Conservation (phyloP, 805 yeast species). For the Pichia insulana region DNA sequence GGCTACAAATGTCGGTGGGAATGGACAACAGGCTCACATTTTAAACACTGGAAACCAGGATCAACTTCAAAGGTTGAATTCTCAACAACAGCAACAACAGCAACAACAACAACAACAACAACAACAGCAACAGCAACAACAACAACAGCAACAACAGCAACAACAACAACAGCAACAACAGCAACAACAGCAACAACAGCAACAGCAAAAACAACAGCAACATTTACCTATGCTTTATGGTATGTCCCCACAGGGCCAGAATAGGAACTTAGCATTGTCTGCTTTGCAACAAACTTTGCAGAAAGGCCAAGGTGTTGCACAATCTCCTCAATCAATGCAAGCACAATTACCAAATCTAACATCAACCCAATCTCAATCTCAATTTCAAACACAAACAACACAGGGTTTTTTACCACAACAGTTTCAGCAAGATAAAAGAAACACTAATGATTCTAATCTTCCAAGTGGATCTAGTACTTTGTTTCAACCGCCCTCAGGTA, state of each 20-base stretch:
- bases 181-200: conserved; percentile 9
- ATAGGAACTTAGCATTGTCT: conserved; percentile 21
- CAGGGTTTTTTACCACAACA: conserved; percentile 15
- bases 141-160: conserved; percentile 21
- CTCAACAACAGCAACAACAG: conserved; percentile 11
- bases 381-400: conserved; percentile 12
- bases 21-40: not conserved
- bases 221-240: conserved; percentile 23
- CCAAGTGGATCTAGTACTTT: no score
- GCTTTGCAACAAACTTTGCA: conserved; percentile 18
- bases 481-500: conserved; percentile 4
- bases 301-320: not conserved
- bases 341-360: conserved; percentile 11
- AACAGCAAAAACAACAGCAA: not conserved
- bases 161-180: conserved; percentile 18
- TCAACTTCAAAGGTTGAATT: not conserved
- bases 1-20: no score
- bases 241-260: conserved; percentile 30
- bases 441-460: no score
- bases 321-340: conserved; percentile 11
- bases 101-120: conserved; percentile 11
- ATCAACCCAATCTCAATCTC: conserved; percentile 12
- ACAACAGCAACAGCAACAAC: conserved; percentile 21
- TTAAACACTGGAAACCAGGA: not conserved
- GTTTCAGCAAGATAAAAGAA: not conserved